Conservation (phyloP, 1,139 yeast species). For the Geotrichum restrictum region DNA sequence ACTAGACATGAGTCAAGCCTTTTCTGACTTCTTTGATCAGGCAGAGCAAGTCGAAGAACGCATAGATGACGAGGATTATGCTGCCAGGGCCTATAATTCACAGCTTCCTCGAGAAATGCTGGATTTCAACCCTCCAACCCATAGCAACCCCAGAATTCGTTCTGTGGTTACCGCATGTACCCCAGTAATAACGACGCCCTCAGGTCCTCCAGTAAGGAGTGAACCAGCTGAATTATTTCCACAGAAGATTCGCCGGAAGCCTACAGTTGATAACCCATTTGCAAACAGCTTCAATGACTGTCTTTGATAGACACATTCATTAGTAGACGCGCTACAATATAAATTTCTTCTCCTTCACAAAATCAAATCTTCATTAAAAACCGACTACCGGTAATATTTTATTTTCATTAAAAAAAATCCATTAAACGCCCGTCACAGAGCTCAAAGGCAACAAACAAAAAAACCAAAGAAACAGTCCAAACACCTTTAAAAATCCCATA, state of each 20-base stretch:
- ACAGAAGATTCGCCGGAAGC: background rate
- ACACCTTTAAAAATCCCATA: background rate
- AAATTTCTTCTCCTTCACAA: too few species aligned
- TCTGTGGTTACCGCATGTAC: background rate
- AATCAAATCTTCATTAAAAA: too few species aligned
- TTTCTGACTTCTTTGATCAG: background rate
- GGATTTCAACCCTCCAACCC: background rate
- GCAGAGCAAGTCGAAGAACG: background rate
- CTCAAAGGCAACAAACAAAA: too few species aligned
- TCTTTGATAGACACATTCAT: too few species aligned
- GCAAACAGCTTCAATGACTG: too few species aligned
- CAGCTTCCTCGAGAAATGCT: too few species aligned
- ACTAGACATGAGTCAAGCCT: slow-evolving; percentile 1
- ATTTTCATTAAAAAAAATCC: too few species aligned
- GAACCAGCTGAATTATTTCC: slow-evolving; percentile 8
- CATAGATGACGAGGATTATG: too few species aligned
- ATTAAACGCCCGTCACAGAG: too few species aligned
- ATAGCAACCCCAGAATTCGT: slow-evolving; percentile 2
- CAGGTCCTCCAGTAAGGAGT: background rate
- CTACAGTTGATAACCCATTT: background rate
- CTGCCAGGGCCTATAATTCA: too few species aligned
- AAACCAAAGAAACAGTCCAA: background rate
- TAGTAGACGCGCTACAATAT: too few species aligned
- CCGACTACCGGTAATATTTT: too few species aligned
- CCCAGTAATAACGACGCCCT: background rate